Evolutionary conservation across 306 rosid species (phyloP), one percentile per base, ranked within the genome.

Genomic region (Pterocarpus santalinus): DNA sequence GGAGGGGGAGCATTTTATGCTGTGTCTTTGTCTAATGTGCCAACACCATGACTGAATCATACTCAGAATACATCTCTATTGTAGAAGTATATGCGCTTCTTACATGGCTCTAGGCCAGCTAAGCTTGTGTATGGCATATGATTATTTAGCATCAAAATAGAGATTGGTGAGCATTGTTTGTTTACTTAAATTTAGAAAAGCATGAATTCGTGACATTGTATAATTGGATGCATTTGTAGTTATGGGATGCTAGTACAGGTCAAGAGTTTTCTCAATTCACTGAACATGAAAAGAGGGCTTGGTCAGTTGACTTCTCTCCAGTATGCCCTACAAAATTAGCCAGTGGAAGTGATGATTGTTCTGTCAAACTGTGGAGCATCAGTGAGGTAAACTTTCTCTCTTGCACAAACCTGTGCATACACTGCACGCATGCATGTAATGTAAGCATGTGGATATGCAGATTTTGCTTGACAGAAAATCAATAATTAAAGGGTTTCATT

Each of bases 231-330:
- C 75, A 47, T 74, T 86, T 91, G 78, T 88, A 95, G 99, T 78
- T 95, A 83, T 93, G 99, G 99, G 99, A 95, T 89, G 97, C 97
- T 71, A 76, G 86, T 77, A 91, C 97, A 4, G 97, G 99, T 80
- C 97, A 90, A 84, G 92, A 69, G 76, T 87, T 91, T 85, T 75
- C 91, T 89, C 91, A 87, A 81, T 91, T 82, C 90, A 87, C 70
- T 34, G 97, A 88, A 84, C 99, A 95, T 75, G 90, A 69, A 73
- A 90, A 69, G 83, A 93, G 95, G 92, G 99, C 97, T 47, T 93
- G 99, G 99, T 95, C 97, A 43, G 94, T 95, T 66, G 99, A 95
- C 87, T 95, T 95, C 79, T 91, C 97, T 75, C 87, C 28, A 28
- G 93, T 90, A 17, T 83, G 86, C 86, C 99, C 99, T n/a, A 93